Percentiles rank a stretch among this genome's conserved stretches.
Conservation (phyloP, 1,139 yeast genomes). For the Blastobotrys serpentis region DNA sequence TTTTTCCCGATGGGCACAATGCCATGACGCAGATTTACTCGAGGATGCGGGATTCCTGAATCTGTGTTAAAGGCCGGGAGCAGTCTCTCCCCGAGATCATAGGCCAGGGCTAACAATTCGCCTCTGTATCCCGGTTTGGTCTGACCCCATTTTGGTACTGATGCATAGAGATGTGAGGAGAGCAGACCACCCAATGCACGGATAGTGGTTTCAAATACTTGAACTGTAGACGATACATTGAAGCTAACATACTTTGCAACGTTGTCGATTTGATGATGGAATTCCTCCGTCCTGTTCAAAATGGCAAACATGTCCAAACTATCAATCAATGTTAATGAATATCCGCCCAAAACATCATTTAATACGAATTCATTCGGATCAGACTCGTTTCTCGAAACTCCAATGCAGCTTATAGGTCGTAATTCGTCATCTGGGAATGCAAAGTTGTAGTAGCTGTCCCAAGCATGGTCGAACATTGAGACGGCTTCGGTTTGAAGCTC, state of each 20-base stretch:
- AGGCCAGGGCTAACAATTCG: slow-evolving; percentile 63
- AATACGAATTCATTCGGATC: slow-evolving; percentile 56
- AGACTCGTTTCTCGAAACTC: slow-evolving; percentile 61
- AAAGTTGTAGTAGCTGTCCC: slow-evolving; percentile 63
- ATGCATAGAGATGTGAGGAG: slow-evolving; percentile 72
- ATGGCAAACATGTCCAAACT: slow-evolving; percentile 75
- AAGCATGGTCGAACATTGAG: slow-evolving; percentile 68
- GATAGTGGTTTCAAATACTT: slow-evolving; percentile 83
- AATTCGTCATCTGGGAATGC: slow-evolving; percentile 89
- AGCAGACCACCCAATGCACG: slow-evolving; percentile 90
- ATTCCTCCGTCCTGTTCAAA: slow-evolving; percentile 59
- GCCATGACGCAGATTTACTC: slow-evolving; percentile 63
- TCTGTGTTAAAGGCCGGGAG: slow-evolving; percentile 61
- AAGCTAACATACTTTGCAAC: slow-evolving; percentile 49
- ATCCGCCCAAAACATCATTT: slow-evolving; percentile 85
- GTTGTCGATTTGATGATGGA: slow-evolving; percentile 50
- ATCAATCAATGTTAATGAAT: slow-evolving; percentile 74
- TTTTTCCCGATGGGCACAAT: slow-evolving; percentile 37
- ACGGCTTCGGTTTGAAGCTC: slow-evolving; percentile 46
- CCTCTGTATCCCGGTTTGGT: slow-evolving; percentile 59
- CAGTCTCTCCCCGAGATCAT: slow-evolving; percentile 66
- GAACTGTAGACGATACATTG: slow-evolving; percentile 67
- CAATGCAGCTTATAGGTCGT: slow-evolving; percentile 66
- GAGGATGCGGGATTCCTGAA: slow-evolving; percentile 66
- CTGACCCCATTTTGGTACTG: slow-evolving; percentile 54